Percentiles rank a stretch among this genome's conserved stretches.
Evolutionary conservation across 495 filamentous ascomycete species (phyloP).

Genomic region (Aspergillus indologenus): DNA sequence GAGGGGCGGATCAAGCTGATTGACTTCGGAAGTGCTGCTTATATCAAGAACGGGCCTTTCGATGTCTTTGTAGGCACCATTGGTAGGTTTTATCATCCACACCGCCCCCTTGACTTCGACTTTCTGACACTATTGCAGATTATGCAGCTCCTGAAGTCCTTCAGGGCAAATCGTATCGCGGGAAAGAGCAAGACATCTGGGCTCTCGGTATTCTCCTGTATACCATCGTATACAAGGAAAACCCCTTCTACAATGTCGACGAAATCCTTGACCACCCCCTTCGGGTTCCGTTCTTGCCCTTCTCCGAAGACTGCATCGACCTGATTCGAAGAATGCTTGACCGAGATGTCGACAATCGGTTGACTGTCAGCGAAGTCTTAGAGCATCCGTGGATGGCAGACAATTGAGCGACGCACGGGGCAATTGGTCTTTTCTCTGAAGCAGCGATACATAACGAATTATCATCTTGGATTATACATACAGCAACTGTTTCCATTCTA

Average conservation of each 20-base stretch:
- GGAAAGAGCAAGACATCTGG: slow-evolving; percentile 98
- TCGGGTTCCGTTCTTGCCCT: slow-evolving; percentile 77
- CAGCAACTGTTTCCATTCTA: background rate
- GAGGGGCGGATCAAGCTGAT: slow-evolving; percentile 96
- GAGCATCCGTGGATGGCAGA: slow-evolving; percentile 73
- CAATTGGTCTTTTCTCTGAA: background rate
- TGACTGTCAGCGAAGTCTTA: slow-evolving; percentile 79
- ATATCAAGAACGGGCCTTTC: slow-evolving; percentile 97
- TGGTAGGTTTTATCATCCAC: slow-evolving; percentile 55
- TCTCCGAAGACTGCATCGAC: slow-evolving; percentile 89
- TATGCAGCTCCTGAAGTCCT: slow-evolving; percentile 97
- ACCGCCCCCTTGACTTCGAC: slow-evolving; percentile 1
- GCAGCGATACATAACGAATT: background rate
- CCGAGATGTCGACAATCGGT: slow-evolving; percentile 75
- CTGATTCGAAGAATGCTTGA: slow-evolving; percentile 88
- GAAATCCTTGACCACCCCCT: slow-evolving; percentile 98
- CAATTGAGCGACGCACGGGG: slow-evolving; percentile 12
- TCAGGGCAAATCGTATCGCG: slow-evolving; percentile 87
- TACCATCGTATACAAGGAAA: slow-evolving; percentile 99
- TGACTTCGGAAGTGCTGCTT: slow-evolving; percentile 96
- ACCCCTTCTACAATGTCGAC: slow-evolving; percentile 98
- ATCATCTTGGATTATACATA: slow-evolving; percentile 6
- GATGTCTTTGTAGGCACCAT: slow-evolving; percentile 99
- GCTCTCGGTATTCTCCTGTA: slow-evolving; percentile 96
- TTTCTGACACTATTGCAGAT: slow-evolving; percentile 52